Conservation (phyloP, 2,329 filamentous ascomycete species). For the Lasiodiplodia sp. region DNA sequence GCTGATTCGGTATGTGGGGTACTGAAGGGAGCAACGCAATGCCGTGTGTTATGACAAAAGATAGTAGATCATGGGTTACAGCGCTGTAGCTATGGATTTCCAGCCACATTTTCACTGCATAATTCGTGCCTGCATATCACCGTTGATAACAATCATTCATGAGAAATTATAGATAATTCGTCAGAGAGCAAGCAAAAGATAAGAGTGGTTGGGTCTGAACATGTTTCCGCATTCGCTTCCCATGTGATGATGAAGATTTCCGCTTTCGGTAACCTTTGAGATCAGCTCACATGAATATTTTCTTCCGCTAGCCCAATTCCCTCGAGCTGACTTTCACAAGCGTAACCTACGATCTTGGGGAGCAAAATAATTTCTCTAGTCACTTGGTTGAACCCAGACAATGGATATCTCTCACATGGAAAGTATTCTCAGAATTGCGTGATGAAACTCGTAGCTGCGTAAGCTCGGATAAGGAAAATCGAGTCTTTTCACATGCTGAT, state of each 20-base stretch:
- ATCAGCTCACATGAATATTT: background rate
- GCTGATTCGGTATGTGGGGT: background rate
- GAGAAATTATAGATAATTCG: background rate
- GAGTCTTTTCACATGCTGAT: background rate
- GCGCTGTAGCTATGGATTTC: background rate
- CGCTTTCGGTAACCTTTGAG: background rate
- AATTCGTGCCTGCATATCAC: background rate
- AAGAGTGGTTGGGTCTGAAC: background rate
- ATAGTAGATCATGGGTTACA: fast-evolving
- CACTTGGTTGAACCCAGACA: background rate
- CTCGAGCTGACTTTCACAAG: background rate
- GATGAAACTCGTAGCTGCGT: too few relatives aligned
- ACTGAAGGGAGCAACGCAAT: background rate
- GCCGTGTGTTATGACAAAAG: background rate
- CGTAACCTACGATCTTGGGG: background rate
- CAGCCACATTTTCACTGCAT: background rate
- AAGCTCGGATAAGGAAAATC: background rate
- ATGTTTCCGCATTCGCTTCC: background rate
- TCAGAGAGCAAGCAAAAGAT: background rate
- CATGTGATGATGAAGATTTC: background rate
- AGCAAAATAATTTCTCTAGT: background rate
- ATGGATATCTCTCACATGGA: background rate
- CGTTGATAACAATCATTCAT: background rate
- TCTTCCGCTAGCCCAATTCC: background rate
- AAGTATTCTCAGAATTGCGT: background rate